Base-by-base conservation (phyloP, 2,329 filamentous ascomycete genomes). In the Trichothecium sympodiale region DNA sequence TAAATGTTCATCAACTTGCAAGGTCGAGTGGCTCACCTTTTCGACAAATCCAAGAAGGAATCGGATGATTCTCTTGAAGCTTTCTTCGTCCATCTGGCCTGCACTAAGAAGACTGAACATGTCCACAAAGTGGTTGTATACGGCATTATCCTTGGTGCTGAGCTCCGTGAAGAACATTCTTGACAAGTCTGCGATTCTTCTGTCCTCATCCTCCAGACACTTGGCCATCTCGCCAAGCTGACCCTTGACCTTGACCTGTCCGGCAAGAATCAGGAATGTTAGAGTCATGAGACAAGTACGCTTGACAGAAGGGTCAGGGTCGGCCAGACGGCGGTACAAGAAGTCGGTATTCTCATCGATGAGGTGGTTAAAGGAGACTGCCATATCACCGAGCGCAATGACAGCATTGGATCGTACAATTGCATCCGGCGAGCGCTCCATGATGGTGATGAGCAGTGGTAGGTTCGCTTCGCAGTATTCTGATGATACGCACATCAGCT, bases 281-380 rank as follows among this genome's bases (percentile, higher is more conserved):
- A 98, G 63, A 1, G 93, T 98, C 91, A 96, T 98, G 16, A 98
- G 71, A 59, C 91, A 98, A 0, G 93, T 98, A 9, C 91, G 79
- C 68, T 96, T 98, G 42, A 98, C 91, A 3, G 83, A 89, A 16
- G 77, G 75, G 48, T 95, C 88, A 13, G 74, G 67, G 52, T 98
- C 93, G 13, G 91, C 93, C 7, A 98, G 72, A 14, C 93, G 79
- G 15, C 91, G 80, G 60, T 98, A 98, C 29, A 98, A 61, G 65
- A 96, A 98, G 55, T 98, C 91, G 0, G 91, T 98, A 59, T 98
- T 96, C 61, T 98, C 93, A 53, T 98, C 93, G 47, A 98, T 95
- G 34, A 98, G 74, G 53, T 98, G 91, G 54, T 98, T 98, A 71
- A 98, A 98, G 71, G 88, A 95, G 16, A 98, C 91, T 0, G 93